A percentile compares a stretch with the other conserved stretches of the same genome.
Evolutionary conservation across 2,329 filamentous ascomycete genomes (phyloP).

Genomic region (Colletotrichum ledebouriae): DNA sequence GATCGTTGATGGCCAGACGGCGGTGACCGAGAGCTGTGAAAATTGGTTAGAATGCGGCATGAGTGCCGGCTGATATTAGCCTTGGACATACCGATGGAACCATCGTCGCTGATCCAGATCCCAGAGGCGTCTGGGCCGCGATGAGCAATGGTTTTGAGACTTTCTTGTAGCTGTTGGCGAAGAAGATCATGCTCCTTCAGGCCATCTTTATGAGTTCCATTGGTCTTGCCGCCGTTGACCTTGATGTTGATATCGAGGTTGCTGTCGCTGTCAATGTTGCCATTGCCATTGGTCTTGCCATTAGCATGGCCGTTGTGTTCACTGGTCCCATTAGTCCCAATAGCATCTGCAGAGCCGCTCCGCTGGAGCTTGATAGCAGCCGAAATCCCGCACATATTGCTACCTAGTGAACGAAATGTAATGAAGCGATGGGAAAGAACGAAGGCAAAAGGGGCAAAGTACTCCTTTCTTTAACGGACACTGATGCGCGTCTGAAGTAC

Average conservation of each 20-base stretch:
- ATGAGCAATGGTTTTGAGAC: slow-evolving; percentile 48
- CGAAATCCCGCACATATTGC: slow-evolving; percentile 39
- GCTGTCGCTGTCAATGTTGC: background rate
- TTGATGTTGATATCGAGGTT: background rate
- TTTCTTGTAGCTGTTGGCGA: slow-evolving; percentile 43
- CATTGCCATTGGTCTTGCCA: slow-evolving; percentile 10
- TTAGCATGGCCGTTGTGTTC: background rate
- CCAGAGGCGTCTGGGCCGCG: slow-evolving; percentile 50
- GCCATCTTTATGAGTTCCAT: background rate
- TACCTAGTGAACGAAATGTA: background rate
- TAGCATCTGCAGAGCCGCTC: background rate
- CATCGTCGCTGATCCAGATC: slow-evolving; percentile 47
- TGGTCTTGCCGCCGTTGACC: background rate
- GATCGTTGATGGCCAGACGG: slow-evolving; percentile 67
- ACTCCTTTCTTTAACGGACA: background rate
- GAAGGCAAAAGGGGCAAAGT: background rate
- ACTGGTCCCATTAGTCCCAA: background rate
- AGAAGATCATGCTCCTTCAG: background rate
- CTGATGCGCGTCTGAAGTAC: slow-evolving; percentile 13
- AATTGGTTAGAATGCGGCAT: background rate
- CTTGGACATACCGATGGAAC: slow-evolving; percentile 13
- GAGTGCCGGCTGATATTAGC: background rate
- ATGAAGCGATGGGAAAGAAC: background rate
- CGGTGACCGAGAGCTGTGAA: slow-evolving; percentile 59
- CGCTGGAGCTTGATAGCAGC: slow-evolving; percentile 34